A percentile compares a stretch with the other conserved stretches of the same genome.
These are phyloP conservation scores for Coniochaeta ligniaria DNA, from an alignment of 2,329 filamentous ascomycete genomes.

Conservation along the genomic window DNA sequence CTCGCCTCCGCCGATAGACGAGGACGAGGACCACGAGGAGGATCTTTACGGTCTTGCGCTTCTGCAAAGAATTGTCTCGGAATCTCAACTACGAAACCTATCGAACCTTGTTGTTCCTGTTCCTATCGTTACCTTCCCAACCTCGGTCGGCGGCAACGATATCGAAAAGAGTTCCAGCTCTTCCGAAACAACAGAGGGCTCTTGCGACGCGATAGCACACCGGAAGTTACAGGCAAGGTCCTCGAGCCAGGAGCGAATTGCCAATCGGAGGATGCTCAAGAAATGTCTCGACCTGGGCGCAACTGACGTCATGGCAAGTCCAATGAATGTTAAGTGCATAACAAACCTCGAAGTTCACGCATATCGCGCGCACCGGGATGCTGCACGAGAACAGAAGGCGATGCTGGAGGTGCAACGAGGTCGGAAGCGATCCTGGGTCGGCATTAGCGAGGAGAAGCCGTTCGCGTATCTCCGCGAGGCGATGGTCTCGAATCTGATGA, in stretches of 20 bases:
- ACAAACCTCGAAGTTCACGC: slow-evolving; percentile 75
- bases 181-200: slow-evolving; percentile 14
- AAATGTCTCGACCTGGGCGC: slow-evolving; percentile 81
- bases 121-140: slow-evolving; percentile 39
- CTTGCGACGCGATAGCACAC: slow-evolving; percentile 15
- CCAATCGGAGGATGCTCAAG: slow-evolving; percentile 45
- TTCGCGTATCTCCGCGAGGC: slow-evolving; percentile 86
- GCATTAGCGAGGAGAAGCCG: slow-evolving; percentile 74
- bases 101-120: slow-evolving; percentile 51
- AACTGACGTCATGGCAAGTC: slow-evolving; percentile 76
- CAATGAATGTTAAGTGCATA: slow-evolving; percentile 65
- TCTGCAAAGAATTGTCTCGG: slow-evolving; percentile 49
- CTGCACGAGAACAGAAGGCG: slow-evolving; percentile 63
- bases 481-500: slow-evolving; percentile 90
- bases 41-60: slow-evolving; percentile 49
- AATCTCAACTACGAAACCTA: slow-evolving; percentile 47
- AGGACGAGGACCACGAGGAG: slow-evolving; percentile 34
- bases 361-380: slow-evolving; percentile 74
- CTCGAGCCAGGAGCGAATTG: slow-evolving; percentile 16
- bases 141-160: slow-evolving; percentile 5
- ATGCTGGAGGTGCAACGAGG: slow-evolving; percentile 66
- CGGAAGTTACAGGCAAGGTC: slow-evolving; percentile 8
- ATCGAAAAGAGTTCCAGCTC: slow-evolving; percentile 5
- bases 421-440: slow-evolving; percentile 87
- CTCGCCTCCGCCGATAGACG: slow-evolving; percentile 24